Base-by-base conservation (phyloP, 2,329 filamentous ascomycete genomes). In the Huntiella savannae region DNA sequence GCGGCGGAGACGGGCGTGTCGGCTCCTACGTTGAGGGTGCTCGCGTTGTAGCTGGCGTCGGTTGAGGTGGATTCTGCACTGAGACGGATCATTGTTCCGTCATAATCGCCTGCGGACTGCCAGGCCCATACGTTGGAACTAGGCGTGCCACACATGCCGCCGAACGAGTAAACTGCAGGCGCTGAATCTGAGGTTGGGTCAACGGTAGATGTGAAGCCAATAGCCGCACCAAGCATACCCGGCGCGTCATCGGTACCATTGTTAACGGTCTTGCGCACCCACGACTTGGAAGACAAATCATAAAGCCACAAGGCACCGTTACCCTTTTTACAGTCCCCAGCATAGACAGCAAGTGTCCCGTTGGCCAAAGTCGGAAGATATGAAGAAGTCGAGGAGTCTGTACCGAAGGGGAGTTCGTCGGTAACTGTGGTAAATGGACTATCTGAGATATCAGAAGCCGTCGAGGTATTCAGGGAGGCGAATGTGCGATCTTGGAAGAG, bases 41-140 rank as follows among this genome's bases (percentile, higher is more conserved):
- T 47, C 10, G 48, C 48, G 35, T 47, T 47, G 32, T 50, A 50
- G 41, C 65, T 53, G 4, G 64, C 54, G 44, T 59, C 54, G 51
- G 64, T 54, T 3, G 56, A 54, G 55, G 67, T 66, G 3, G 57
- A 54, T 6, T 55, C 53, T 4, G 57, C 51, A 1, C 62, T 57
- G 0, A 81, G 67, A 19, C 70, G 72, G 48, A 84, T 61, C 81
- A 94, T 87, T 15, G 70, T 64, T 56, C 85, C 85, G 2, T 84
- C 87, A 60, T 94, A 96, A 36, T 75, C 73, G 8, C 81, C 84
- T 7, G 68, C 60, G 2, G 71, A 70, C 51, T 82, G 73, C 79
- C 84, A 86, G 2, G 53, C 53, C 2, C 80, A 79, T 36, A 47
- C 41, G 16, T 45, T 44, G n/a, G 48, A 41, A 15, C 36, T 37